Evolutionary conservation across 2,329 filamentous ascomycete genomes (phyloP), one percentile per base, ranked within the genome.

Genomic region (Leptographium flavum): DNA sequence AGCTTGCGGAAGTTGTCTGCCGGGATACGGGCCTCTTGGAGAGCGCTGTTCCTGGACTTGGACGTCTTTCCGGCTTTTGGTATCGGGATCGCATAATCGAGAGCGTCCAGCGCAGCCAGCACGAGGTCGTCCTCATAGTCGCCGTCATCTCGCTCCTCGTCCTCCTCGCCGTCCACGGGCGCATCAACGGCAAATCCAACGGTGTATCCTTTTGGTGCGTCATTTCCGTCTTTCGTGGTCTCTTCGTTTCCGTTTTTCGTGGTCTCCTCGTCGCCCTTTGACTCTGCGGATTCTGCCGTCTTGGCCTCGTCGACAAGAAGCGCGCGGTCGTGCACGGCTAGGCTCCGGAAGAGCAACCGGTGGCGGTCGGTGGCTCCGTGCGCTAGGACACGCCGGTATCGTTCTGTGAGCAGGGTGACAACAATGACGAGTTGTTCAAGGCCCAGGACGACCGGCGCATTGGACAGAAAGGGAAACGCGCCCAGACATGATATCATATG

Each of bases 381-480:
- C 45, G 71, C 70, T 31, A 87, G 58, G 8, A 85, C 78, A 25
- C 71, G 70, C 40, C 69, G 70, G 57, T 83, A 82, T 47, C 82
- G 69, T 54, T 82, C 77, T 2, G 82, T 86, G 65, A 86, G 70
- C 50, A 87, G 74, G 2, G 79, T 77, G 40, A 87, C 70, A 1
- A 83, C 79, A 64, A 84, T 83, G 47, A 87, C 69, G 60, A 86
- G 64, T 53, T 80, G 77, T 49, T 83, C 76, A 37, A 82, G 71
- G 9, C 81, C 79, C 41, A 87, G 61, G 3, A 85, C 77, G 3
- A 72, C 79, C 0, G 83, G 83, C 0, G 81, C 81, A 54, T 84
- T 76, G 43, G 74, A 70, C 3, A 83, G 67, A 51, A 86, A 86
- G 0, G 83, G 83, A 48, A 87, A 87, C 1, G 82, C 78, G 28